Evolutionary conservation across 352 stramenopile genomes (phyloP).

Genomic region (Vaucheria bursata): DNA sequence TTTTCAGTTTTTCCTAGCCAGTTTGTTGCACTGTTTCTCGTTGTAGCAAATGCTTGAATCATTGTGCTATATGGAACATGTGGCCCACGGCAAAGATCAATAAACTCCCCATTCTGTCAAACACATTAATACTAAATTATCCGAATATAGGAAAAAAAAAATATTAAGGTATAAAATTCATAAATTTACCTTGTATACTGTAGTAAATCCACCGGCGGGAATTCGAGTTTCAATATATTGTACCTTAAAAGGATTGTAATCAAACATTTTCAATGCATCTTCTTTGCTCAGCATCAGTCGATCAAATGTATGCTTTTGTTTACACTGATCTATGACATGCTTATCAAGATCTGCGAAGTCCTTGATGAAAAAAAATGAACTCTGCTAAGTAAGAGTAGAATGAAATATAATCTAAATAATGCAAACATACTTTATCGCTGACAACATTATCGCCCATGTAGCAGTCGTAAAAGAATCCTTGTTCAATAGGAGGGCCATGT

Average conservation of each 20-base stretch:
- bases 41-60: constrained; percentile 77
- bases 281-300: constrained; percentile 95
- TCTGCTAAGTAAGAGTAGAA: neutral
- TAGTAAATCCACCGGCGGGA: constrained; percentile 87
- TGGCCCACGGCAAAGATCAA: constrained; percentile 94
- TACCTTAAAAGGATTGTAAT: constrained; percentile 96
- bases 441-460: constrained; percentile 81
- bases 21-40: constrained; percentile 84
- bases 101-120: constrained; percentile 81
- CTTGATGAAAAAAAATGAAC: constrained; percentile 28
- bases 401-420: neutral
- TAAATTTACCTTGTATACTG: constrained; percentile 70
- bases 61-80: constrained; percentile 89
- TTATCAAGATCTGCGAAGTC: constrained; percentile 79
- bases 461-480: constrained; percentile 98
- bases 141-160: neutral
- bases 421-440: constrained; percentile 8
- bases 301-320: constrained; percentile 95
- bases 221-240: constrained; percentile 81
- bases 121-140: neutral
- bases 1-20: constrained; percentile 69
- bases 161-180: neutral
- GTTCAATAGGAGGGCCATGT: constrained; percentile 88
- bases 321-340: constrained; percentile 60
- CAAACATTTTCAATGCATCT: constrained; percentile 94